A percentile compares a stretch with the other conserved stretches of the same genome.
phyloP scores from a whole-genome alignment of 768 basidiomycete species.

The Floccularia luteovirens region DNA sequence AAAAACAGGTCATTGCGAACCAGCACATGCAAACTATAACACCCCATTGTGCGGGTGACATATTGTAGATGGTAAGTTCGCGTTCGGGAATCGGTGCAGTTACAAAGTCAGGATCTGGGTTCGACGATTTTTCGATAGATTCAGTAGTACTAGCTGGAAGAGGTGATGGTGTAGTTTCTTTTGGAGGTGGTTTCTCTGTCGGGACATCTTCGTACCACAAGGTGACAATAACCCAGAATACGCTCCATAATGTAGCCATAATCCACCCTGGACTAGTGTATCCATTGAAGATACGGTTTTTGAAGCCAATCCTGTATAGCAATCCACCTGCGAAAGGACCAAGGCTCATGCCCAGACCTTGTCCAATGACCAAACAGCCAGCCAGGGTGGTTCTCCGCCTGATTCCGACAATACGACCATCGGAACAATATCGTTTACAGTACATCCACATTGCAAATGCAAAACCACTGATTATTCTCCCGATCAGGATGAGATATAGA shows the following conservation, averaged over 20 bases:
- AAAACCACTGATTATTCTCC: slow-evolving; percentile 47
- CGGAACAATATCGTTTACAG: slow-evolving; percentile 51
- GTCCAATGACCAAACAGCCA: slow-evolving; percentile 50
- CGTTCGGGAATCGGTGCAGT: background rate
- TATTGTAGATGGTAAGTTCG: slow-evolving; percentile 6
- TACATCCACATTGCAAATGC: slow-evolving; percentile 54
- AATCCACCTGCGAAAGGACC: slow-evolving; percentile 53
- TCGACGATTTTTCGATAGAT: slow-evolving; percentile 7
- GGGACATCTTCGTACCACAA: slow-evolving; percentile 26
- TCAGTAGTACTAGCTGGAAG: slow-evolving; percentile 37
- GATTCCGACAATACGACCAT: slow-evolving; percentile 51
- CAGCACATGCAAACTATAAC: slow-evolving; percentile 51
- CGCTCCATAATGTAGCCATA: slow-evolving; percentile 41
- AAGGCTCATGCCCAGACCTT: slow-evolving; percentile 45
- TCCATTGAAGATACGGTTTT: slow-evolving; percentile 46
- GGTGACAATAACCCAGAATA: slow-evolving; percentile 31
- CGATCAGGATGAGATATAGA: slow-evolving; percentile 56
- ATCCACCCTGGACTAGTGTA: slow-evolving; percentile 53
- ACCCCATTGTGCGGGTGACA: slow-evolving; percentile 30
- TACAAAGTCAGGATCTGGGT: background rate
- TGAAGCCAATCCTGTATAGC: slow-evolving; percentile 46
- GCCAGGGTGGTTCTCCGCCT: slow-evolving; percentile 48
- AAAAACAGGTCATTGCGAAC: slow-evolving; percentile 56
- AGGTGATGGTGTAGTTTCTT: slow-evolving; percentile 19
- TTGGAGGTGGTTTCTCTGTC: background rate